These are phyloP conservation scores for Fusarium bulbicola DNA, from an alignment of 2,329 filamentous ascomycete genomes.

Conservation along the genomic window DNA sequence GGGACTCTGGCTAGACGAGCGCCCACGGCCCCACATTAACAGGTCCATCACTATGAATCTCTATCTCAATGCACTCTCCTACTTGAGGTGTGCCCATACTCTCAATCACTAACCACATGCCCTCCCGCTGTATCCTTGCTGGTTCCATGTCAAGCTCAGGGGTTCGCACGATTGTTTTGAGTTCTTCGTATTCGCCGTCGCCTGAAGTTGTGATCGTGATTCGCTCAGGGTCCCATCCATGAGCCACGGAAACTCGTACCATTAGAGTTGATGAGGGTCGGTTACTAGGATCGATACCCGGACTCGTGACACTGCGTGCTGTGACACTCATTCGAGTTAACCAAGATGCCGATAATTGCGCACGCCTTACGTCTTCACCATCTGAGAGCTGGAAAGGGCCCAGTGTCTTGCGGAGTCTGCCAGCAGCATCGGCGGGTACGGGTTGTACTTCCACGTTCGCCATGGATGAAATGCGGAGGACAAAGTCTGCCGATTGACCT, in stretches of 20 bases:
- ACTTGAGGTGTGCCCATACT: conserved; percentile 68
- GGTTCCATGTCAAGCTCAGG: conserved; percentile 80
- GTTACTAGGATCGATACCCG: conserved; percentile 20
- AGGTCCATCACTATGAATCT: conserved; percentile 60
- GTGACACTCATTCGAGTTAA: conserved; percentile 65
- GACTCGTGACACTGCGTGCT: conserved; percentile 44
- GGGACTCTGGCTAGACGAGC: conserved; percentile 16
- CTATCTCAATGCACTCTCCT: conserved; percentile 59
- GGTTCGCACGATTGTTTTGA: conserved; percentile 71
- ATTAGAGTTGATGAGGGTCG: conserved; percentile 57
- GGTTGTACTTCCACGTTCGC: conserved; percentile 63
- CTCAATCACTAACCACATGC: conserved; percentile 85
- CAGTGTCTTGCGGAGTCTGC: conserved; percentile 71
- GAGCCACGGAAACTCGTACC: conserved; percentile 77
- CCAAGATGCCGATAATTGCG: conserved; percentile 51
- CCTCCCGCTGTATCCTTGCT: conserved; percentile 61
- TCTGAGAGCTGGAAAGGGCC: conserved; percentile 62
- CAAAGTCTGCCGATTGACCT: conserved; percentile 78
- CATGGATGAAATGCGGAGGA: conserved; percentile 76
- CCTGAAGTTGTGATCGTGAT: conserved; percentile 70
- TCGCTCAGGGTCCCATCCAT: conserved; percentile 75
- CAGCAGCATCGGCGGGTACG: conserved; percentile 78
- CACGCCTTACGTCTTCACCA: conserved; percentile 52
- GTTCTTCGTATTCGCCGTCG: conserved; percentile 80
- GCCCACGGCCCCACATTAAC: conserved; percentile 58